Evolutionary conservation across 495 filamentous ascomycete species (phyloP).

Genomic region (Penicillium verhagenii): DNA sequence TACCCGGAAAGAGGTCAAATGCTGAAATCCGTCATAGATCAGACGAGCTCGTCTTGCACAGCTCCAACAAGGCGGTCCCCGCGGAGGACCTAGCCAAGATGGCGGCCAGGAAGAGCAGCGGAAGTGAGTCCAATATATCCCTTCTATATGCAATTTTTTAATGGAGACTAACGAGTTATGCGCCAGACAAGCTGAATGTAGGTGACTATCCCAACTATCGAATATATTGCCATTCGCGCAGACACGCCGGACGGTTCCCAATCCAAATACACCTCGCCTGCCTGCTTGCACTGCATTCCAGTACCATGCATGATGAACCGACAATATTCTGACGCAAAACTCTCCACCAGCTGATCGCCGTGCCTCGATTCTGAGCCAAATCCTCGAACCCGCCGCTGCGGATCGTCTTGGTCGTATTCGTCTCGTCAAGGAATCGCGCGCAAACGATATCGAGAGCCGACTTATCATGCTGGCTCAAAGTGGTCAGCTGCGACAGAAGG

Average conservation of each 20-base stretch:
- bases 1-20: neutral
- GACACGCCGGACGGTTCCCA: neutral
- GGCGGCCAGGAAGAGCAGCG: constrained; percentile 62
- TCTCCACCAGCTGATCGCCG: constrained; percentile 47
- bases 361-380: constrained; percentile 77
- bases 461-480: constrained; percentile 87
- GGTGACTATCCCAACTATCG: constrained; percentile 1
- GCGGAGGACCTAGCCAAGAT: constrained; percentile 44
- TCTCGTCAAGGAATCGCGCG: constrained; percentile 90
- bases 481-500: constrained; percentile 81
- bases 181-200: constrained; percentile 67
- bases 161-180: neutral
- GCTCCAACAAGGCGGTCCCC: constrained; percentile 62
- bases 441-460: constrained; percentile 85
- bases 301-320: neutral
- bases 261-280: neutral
- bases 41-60: constrained; percentile 86
- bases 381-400: constrained; percentile 89
- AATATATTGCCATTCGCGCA: neutral
- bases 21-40: constrained; percentile 55
- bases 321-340: neutral
- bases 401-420: constrained; percentile 93
- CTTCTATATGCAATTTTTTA: neutral
- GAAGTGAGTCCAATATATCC: constrained; percentile 44
- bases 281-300: too few relatives aligned